Evolutionary conservation across 768 basidiomycete genomes (phyloP).

Genomic region (Inosperma sp.): DNA sequence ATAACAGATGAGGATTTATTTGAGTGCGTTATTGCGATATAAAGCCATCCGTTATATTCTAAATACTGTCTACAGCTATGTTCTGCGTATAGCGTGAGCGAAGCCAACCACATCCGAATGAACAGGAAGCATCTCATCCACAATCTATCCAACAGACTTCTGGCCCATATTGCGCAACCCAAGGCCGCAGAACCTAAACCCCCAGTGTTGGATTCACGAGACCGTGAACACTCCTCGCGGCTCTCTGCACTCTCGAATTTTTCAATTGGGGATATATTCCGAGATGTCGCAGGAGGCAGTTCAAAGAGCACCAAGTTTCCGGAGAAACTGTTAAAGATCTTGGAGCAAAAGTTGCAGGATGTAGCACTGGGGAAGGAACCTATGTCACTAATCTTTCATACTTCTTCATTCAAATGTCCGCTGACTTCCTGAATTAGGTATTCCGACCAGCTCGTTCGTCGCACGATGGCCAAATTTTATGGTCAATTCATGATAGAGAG

Average conservation of each 20-base stretch:
- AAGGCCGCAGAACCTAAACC: slow-evolving; percentile 41
- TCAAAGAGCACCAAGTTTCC: slow-evolving; percentile 89
- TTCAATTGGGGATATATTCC: slow-evolving; percentile 75
- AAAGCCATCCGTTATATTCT: slow-evolving; percentile 10
- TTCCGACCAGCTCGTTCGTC: slow-evolving; percentile 82
- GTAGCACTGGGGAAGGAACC: slow-evolving; percentile 93
- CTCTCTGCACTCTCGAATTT: slow-evolving; percentile 65
- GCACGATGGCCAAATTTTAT: slow-evolving; percentile 91
- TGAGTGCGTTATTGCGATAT: slow-evolving; percentile 46
- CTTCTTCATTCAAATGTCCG: background rate
- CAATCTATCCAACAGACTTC: slow-evolving; percentile 43
- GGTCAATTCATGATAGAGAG: slow-evolving; percentile 80
- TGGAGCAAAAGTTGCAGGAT: slow-evolving; percentile 85
- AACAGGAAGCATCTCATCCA: slow-evolving; percentile 7
- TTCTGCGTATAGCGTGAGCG: slow-evolving; percentile 78
- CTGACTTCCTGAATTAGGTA: slow-evolving; percentile 46
- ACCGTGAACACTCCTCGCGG: slow-evolving; percentile 64
- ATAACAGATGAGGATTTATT: slow-evolving; percentile 84
- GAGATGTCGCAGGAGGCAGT: slow-evolving; percentile 64
- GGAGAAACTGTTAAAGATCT: slow-evolving; percentile 85
- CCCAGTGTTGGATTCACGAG: slow-evolving; percentile 38
- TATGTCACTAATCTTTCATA: slow-evolving; percentile 50
- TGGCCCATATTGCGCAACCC: slow-evolving; percentile 66
- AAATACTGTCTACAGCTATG: slow-evolving; percentile 49
- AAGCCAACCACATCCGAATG: slow-evolving; percentile 12